Base-by-base conservation (phyloP, 2,329 filamentous ascomycete genomes). In the Hypoxylon sp. region DNA sequence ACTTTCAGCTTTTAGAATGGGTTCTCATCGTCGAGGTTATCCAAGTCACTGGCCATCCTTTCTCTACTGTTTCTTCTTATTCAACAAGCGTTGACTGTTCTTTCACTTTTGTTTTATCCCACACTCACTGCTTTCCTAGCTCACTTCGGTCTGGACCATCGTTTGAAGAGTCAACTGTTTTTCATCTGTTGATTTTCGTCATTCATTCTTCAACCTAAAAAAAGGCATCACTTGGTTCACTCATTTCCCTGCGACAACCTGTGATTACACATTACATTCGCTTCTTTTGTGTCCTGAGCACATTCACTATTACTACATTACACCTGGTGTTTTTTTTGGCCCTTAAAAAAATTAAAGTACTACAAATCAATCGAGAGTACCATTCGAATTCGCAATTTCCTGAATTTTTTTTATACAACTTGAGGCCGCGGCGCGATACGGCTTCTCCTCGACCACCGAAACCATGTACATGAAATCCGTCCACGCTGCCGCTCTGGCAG, bases 401-500 rank as follows among this genome's bases (percentile, higher is more conserved):
- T 9, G 42, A 23, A 25, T 44, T 40, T 35, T 32, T 44, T 35
- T 30, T 29, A 55, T 49, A 45, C 4, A 48, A 30, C 7, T 37
- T 31, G 40, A 54, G 27, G 15, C 57, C 51, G 51, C 54, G 47
- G 44, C 7, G 45, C 57, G 54, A 60, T 52, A 42, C 36, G 7
- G 56, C 37, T 13, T 38, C 34, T 49, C 42, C 31, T 12, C 15
- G 20, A 29, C 44, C n/a, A 27, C 13, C 23, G 5, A 56, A 6
- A 56, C 51, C 25, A 64, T 64, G 60, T 69, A 68, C 41, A 34
- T 66, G 45, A 70, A 67, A 55, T 65, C 66, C 13, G 32, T 61
- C 31, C 49, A 51, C 29, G 59, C 59, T n/a, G 63, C 65, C 26
- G 56, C 63, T 12, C 58, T 60, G 44, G 66, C 61, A 23, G 62